Base-by-base conservation (phyloP, 176 grass and related monocot genomes). In the Eleusine coracana region DNA sequence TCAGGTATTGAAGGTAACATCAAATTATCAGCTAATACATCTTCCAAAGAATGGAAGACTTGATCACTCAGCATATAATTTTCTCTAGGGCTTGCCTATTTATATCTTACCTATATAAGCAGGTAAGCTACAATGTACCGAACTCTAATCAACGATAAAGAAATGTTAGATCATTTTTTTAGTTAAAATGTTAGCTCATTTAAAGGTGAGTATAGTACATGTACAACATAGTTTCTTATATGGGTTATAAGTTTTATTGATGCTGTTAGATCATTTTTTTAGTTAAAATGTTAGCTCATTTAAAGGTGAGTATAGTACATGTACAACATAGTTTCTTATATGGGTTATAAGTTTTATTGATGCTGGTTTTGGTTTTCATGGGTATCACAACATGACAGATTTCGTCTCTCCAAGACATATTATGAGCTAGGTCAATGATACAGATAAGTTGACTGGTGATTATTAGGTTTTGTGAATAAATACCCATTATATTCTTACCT, bases 41-140 rank as follows among this genome's bases (percentile, higher is more conserved):
- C 18, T 7, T 68, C 60, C 36, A 80, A 67, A 58, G 59, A 80
- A 54, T 42, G 63, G 17, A 80, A 86, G 49, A 25, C 23, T 21
- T 44, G 29, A 10, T 73, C 51, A 52, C 56, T 29, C 14, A 61
- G 12, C 7, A 27, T 38, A 10, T 3, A 80, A 55, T 73, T 54
- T 65, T 18, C 39, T 13, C 31, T 64, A 20, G 21, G 29, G 75
- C 15, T 63, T 17, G 42, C 0, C 28, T 48, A 64, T 65, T 75
- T 52, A 20, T 34, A 7, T 48, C 17, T 2, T 77, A 27, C 45
- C 45, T 18, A 45, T 66, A 23, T 77, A 58, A 77, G 10, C 16
- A 45, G 37, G 38, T 46, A 84, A 23, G 36, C 11, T 21, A 25
- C 14, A 29, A 68, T 39, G 37, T 68, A 75, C 18, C 21, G 42